Percentiles rank a stretch among this genome's conserved stretches.
Evolutionary conservation across 352 stramenopile species (phyloP).

Genomic region (Aphanomyces cochlioides): DNA sequence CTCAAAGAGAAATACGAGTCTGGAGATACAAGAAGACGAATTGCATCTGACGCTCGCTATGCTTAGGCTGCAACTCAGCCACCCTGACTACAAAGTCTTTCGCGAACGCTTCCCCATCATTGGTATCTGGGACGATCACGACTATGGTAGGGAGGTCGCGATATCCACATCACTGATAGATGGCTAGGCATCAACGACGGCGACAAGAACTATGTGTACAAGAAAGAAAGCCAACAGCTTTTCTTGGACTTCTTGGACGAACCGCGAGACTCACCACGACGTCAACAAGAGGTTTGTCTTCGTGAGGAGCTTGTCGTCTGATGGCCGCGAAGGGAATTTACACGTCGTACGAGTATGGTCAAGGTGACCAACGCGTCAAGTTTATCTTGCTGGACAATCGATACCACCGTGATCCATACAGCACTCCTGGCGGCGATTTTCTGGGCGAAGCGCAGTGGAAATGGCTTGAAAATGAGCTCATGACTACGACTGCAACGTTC

Average conservation of each 20-base stretch:
- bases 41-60: neutral
- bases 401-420: constrained; percentile 76
- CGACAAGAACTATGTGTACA: constrained; percentile 66
- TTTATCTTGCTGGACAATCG: constrained; percentile 84
- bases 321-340: constrained; percentile 58
- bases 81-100: constrained; percentile 65
- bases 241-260: constrained; percentile 86
- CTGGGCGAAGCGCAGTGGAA: constrained; percentile 75
- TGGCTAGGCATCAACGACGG: constrained; percentile 66
- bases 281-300: constrained; percentile 48
- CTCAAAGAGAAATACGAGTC: constrained; percentile 40
- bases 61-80: constrained; percentile 54
- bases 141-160: constrained; percentile 57
- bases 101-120: constrained; percentile 64
- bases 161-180: too few species aligned
- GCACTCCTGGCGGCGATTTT: constrained; percentile 55
- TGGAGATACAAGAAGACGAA: neutral
- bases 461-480: constrained; percentile 82
- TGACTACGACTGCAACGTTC: constrained; percentile 74
- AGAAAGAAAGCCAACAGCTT: constrained; percentile 71
- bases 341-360: constrained; percentile 70
- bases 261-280: constrained; percentile 61
- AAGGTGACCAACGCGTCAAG: constrained; percentile 65
- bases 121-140: constrained; percentile 88
- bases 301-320: too few species aligned